Conservation (phyloP, 2,329 filamentous ascomycete species). For the Lecanoromycetidae sp. region DNA sequence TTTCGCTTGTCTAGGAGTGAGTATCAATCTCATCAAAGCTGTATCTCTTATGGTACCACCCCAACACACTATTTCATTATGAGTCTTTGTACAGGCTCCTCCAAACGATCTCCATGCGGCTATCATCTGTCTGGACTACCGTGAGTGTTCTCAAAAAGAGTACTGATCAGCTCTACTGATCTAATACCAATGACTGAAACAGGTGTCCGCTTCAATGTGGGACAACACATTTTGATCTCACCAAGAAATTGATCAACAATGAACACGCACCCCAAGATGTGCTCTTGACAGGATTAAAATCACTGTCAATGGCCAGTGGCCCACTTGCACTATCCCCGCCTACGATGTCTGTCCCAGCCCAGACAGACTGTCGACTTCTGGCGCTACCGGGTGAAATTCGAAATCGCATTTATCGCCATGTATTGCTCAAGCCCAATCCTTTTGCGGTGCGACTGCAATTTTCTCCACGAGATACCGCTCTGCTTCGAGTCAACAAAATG, state of each 20-base stretch:
- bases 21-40: too few relatives aligned
- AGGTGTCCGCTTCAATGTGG: conserved; percentile 1
- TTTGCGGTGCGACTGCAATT: not conserved
- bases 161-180: not conserved
- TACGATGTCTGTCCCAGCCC: not conserved
- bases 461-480: not conserved
- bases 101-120: not conserved
- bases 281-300: not conserved
- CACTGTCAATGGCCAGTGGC: too few relatives aligned
- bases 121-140: not conserved
- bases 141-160: not conserved
- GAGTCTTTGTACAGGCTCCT: not conserved
- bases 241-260: not conserved
- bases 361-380: not conserved
- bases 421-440: not conserved
- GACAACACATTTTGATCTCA: not conserved
- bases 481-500: conserved; percentile 6
- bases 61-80: too few relatives aligned
- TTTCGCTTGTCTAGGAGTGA: too few relatives aligned
- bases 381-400: conserved; percentile 10
- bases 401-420: conserved; percentile 8
- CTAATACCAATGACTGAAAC: not conserved
- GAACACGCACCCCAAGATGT: not conserved
- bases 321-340: not conserved
- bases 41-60: too few relatives aligned